Evolutionary conservation across 768 basidiomycete genomes (phyloP).

Genomic region (Phanerochaete sordida): DNA sequence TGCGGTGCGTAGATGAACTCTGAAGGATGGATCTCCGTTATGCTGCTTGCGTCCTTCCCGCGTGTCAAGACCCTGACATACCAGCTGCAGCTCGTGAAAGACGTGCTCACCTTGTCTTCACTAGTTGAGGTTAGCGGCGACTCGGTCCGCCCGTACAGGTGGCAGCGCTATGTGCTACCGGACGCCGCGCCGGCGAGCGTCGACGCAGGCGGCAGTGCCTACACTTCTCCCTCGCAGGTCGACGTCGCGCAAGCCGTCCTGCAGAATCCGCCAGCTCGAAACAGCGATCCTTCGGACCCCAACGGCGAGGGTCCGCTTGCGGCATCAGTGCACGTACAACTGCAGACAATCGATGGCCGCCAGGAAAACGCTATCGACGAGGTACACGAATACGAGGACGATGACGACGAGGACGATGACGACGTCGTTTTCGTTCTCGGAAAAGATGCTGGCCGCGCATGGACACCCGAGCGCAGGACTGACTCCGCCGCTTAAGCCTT

Average conservation of each 20-base stretch:
- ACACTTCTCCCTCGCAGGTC: conserved; percentile 5
- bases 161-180: conserved; percentile 62
- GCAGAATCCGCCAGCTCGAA: neutral
- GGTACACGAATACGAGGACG: conserved; percentile 29
- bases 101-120: conserved; percentile 63
- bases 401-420: conserved; percentile 68
- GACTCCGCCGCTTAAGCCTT: neutral
- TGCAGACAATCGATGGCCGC: neutral
- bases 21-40: conserved; percentile 81
- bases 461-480: conserved; percentile 31
- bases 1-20: conserved; percentile 71
- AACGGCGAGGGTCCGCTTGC: neutral
- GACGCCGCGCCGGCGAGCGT: conserved; percentile 51
- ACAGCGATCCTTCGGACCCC: neutral
- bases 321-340: neutral
- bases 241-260: neutral
- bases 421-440: conserved; percentile 75
- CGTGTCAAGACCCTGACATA: conserved; percentile 68
- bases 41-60: conserved; percentile 83
- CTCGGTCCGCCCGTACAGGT: conserved; percentile 65
- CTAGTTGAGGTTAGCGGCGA: conserved; percentile 68
- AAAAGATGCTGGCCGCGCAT: conserved; percentile 28
- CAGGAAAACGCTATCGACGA: neutral
- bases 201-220: conserved; percentile 19
- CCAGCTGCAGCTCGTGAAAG: conserved; percentile 57